Conservation (phyloP, 768 basidiomycete species). For the Auriscalpium microsporum region DNA sequence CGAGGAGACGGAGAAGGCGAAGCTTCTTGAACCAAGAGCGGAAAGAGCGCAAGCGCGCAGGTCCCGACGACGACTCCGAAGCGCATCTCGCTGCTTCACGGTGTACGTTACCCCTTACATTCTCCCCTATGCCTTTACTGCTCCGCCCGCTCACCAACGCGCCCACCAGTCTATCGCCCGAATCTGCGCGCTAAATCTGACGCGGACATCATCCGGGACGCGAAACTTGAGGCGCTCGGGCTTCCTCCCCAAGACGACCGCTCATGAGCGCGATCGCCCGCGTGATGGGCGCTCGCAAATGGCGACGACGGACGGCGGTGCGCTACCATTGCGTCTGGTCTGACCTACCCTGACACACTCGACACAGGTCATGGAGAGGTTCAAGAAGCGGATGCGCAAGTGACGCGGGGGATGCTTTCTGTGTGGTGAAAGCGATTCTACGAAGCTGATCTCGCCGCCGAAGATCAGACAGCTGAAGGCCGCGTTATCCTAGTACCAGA, state of each 20-base stretch:
- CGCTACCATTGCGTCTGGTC: conserved; percentile 20
- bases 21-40: conserved; percentile 76
- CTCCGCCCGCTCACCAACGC: neutral
- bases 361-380: conserved; percentile 86
- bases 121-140: neutral
- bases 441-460: neutral
- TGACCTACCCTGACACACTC: neutral
- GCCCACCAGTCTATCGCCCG: conserved; percentile 70
- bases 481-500: neutral
- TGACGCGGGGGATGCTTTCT: conserved; percentile 21
- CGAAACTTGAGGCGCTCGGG: conserved; percentile 82
- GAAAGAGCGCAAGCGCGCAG: conserved; percentile 36
- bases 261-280: conserved; percentile 24
- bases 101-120: conserved; percentile 43
- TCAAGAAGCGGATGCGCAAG: conserved; percentile 93
- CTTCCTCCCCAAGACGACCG: conserved; percentile 44
- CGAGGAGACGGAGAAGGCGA: conserved; percentile 95
- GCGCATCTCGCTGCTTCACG: conserved; percentile 80
- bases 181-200: conserved; percentile 80
- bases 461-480: neutral
- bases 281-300: conserved; percentile 58
- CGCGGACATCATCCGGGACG: conserved; percentile 79
- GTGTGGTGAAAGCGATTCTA: neutral
- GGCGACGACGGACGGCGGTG: conserved; percentile 90
- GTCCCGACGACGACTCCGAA: conserved; percentile 46